A percentile compares a stretch with the other conserved stretches of the same genome.
Evolutionary conservation across 257 asterid genomes (phyloP).

Genomic region (Jacaranda copaia): DNA sequence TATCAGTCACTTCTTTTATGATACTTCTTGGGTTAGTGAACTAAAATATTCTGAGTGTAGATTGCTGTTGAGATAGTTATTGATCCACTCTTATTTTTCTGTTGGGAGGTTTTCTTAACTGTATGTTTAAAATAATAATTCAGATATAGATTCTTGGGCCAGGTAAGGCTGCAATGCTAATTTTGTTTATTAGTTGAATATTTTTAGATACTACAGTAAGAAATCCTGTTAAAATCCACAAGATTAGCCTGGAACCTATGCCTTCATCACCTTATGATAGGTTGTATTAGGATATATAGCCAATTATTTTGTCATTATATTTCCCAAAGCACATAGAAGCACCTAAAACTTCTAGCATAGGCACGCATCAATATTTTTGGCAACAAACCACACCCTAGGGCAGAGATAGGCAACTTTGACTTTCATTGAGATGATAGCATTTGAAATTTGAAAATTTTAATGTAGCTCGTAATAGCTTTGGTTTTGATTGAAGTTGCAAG

Average conservation of each 20-base stretch:
- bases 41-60: neutral
- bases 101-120: neutral
- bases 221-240: neutral
- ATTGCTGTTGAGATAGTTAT: neutral
- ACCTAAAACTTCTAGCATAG: neutral
- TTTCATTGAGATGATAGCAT: neutral
- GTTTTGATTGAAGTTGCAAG: neutral
- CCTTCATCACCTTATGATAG: neutral
- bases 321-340: neutral
- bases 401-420: neutral
- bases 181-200: neutral
- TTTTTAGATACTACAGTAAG: neutral
- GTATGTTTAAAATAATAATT: neutral
- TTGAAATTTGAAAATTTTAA: neutral
- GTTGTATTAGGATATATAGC: neutral
- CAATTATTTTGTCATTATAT: neutral
- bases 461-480: neutral
- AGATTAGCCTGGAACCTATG: neutral
- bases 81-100: neutral
- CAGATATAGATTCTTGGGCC: neutral
- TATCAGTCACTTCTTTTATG: neutral
- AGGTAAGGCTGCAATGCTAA: neutral
- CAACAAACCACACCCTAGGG: neutral
- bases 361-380: neutral
- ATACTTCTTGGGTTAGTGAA: conserved; percentile 3